Evolutionary conservation across 208 protist species (phyloP), one percentile per base, ranked within the genome.

Genomic region (Blastocrithidia nonstop): DNA sequence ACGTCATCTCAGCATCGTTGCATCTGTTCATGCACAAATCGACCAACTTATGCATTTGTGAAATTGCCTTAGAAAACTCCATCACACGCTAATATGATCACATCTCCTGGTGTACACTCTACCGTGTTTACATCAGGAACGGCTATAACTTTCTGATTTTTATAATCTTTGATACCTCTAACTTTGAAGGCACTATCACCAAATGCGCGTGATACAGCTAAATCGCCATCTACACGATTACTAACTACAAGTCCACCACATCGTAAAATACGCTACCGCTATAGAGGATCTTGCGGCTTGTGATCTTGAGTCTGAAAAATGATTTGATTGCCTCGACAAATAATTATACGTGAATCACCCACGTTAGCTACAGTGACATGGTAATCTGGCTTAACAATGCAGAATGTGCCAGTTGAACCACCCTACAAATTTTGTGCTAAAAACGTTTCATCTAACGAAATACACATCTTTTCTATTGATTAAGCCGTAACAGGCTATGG

Each of bases 141-240:
- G 28, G 71, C 70, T 28, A 84, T 88, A 28, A 94, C 80, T 62
- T 92, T 91, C 56, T 91, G 79, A 6, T 76, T 63, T 45, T 65
- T 67, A 57, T 84, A 74, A 44, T 84, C 55, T 9, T 58, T 61
- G 39, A 61, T 55, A 1, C 58, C 70, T 23, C 42, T 45, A 7
- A 69, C 61, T 56, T 97, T 97, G 63, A 95, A 96, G 22, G 71
- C 55, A 39, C 58, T 61, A 53, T 97, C 93, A n/a, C 93, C 93
- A 28, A 97, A 92, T 11, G 93, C 82, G 22, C 93, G 80, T 6
- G 81, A 91, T 13, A 97, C 85, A 31, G 88, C 93, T 8, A 97
- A 72, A 51, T 91, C 80, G 29, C 89, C 89, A 53, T 95, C 86
- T 5, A 97, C 90, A 28, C 93, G 83, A 45, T 70, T 75, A 37